phyloP scores from a whole-genome alignment of 1,284 basidiomycete species.

The Tilletia setariae region DNA sequence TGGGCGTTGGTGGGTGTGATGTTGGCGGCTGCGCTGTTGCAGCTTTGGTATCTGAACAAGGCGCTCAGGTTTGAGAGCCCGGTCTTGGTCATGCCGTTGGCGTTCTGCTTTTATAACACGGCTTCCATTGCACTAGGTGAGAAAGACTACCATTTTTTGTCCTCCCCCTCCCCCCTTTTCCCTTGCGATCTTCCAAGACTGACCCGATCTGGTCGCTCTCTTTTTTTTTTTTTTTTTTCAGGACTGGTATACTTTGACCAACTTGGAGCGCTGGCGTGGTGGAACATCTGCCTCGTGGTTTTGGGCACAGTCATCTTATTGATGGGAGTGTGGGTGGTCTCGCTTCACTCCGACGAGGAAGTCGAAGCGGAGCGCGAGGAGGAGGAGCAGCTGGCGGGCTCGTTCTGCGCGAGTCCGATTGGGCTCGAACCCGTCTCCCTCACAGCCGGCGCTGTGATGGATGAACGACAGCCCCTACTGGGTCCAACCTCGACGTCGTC shows the following conservation, averaged over 20 bases:
- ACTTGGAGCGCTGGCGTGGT: slow-evolving; percentile 67
- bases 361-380: slow-evolving; percentile 15
- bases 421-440: background rate
- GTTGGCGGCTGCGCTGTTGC: slow-evolving; percentile 68
- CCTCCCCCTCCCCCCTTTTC: too few relatives aligned
- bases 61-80: slow-evolving; percentile 70
- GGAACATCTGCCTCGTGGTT: slow-evolving; percentile 71
- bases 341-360: slow-evolving; percentile 47
- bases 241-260: slow-evolving; percentile 84
- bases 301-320: slow-evolving; percentile 77
- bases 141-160: background rate
- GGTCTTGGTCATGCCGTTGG: slow-evolving; percentile 85
- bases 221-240: background rate
- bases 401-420: background rate
- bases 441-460: background rate
- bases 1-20: slow-evolving; percentile 74
- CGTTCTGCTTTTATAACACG: slow-evolving; percentile 93
- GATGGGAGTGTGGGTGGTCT: slow-evolving; percentile 83
- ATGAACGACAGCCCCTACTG: slow-evolving; percentile 6
- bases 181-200: too few relatives aligned
- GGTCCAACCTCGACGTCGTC: background rate
- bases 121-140: slow-evolving; percentile 62
- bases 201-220: background rate
- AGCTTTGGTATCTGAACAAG: slow-evolving; percentile 89
- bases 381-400: slow-evolving; percentile 8